phyloP scores from a whole-genome alignment of 345 rosid genomes.

The Rhodamnia argentea region DNA sequence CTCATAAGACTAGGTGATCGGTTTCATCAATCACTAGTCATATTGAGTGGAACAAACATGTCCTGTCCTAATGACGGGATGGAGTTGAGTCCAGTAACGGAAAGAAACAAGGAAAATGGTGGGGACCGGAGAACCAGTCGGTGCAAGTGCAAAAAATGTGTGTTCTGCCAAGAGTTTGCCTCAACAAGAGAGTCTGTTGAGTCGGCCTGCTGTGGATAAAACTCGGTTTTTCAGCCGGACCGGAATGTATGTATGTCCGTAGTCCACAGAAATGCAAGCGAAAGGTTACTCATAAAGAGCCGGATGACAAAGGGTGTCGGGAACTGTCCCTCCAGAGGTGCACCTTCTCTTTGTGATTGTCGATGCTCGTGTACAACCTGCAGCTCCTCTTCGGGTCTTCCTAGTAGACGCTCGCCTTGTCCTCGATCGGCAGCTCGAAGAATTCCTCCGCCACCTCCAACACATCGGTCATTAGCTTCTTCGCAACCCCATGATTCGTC shows the following conservation, averaged over 20 bases:
- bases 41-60: neutral
- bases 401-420: conserved; percentile 2
- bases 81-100: neutral
- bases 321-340: conserved; percentile 6
- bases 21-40: neutral
- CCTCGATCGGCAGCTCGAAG: conserved; percentile 1
- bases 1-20: neutral
- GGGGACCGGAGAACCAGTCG: neutral
- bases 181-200: neutral
- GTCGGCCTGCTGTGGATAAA: neutral
- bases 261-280: neutral
- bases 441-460: conserved; percentile 7
- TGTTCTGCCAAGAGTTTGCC: neutral
- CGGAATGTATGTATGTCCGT: neutral
- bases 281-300: neutral
- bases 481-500: conserved; percentile 13
- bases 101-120: neutral
- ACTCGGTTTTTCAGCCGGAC: neutral
- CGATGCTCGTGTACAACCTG: conserved; percentile 10
- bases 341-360: conserved; percentile 4
- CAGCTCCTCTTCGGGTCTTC: conserved; percentile 8
- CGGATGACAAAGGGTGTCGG: conserved; percentile 7
- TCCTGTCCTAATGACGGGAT: neutral
- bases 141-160: neutral
- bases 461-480: conserved; percentile 1